Percentiles rank a stretch among this genome's conserved stretches.
phyloP scores from a whole-genome alignment of 306 rosid species.

The Quercus wislizeni region DNA sequence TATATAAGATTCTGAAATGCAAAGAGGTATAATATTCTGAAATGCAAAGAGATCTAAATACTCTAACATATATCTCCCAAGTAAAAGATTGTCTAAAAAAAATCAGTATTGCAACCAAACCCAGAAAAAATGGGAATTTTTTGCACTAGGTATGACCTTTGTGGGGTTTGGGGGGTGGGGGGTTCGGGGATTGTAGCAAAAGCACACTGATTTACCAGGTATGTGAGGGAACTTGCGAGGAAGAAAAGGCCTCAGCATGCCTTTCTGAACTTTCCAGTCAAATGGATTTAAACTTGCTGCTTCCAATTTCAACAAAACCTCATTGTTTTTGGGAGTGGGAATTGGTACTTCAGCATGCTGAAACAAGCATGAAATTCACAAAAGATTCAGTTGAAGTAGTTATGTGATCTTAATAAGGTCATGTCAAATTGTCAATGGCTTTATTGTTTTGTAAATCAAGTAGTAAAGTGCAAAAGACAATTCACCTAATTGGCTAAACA shows the following conservation, averaged over 20 bases:
- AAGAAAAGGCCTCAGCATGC: conserved; percentile 49
- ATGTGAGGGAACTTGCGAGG: conserved; percentile 67
- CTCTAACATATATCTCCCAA: no score
- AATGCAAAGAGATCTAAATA: no score
- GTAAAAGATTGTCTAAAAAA: not conserved
- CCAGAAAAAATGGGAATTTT: no score
- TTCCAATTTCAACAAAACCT: conserved; percentile 67
- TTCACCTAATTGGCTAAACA: not conserved
- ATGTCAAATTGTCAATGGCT: not conserved
- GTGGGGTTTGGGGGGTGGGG: no score
- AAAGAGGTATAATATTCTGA: not conserved
- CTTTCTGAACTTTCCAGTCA: conserved; percentile 81
- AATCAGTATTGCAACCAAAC: not conserved
- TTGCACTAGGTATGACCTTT: no score
- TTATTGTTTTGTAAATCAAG: not conserved
- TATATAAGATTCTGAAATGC: not conserved
- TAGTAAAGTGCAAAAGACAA: not conserved
- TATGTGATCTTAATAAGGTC: not conserved
- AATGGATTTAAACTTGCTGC: conserved; percentile 69
- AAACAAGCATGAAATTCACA: not conserved
- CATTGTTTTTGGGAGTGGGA: conserved; percentile 58
- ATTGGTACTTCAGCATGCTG: conserved; percentile 68
- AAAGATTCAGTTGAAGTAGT: not conserved
- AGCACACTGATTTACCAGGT: conserved; percentile 44
- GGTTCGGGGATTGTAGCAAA: not conserved